Evolutionary conservation across 192 early-diverging fungal species (phyloP), one percentile per base, ranked within the genome.

Genomic region (Coemansia sp.): DNA sequence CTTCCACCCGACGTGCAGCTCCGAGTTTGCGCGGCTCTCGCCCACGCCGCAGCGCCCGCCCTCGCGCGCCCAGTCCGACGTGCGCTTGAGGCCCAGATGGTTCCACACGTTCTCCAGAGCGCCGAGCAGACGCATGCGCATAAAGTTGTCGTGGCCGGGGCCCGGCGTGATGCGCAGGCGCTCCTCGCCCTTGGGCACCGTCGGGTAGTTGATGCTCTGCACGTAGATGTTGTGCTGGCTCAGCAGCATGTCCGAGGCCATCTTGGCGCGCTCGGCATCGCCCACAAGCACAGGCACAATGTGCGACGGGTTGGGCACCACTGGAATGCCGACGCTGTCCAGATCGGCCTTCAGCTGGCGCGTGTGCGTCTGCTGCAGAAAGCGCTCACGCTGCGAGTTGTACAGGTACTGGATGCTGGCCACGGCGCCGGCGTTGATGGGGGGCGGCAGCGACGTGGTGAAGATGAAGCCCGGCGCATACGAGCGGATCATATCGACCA

Each of bases 381-480:
- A 80, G 56, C 96, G 91, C 76, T 99, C 96, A 45, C 77, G 76
- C 47, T 78, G 77, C 38, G 93, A 96, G 55, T 78, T 46, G 51
- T 89, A 91, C 46, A 99, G 83, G 71, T 99, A 90, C 58, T 89
- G 85, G 64, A 99, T 86, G 40, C 94, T 94, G 24, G 91, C 89
- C 14, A 93, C 78, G 14, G 94, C 90, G 55, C 94, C 96, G 34
- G 90, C 84, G 23, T 88, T 90, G 55, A 94, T 86, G 35, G 87
- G 80, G 22, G 96, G 96, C 40, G 96, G 96, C 22, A 99, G 81
- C 27, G 96, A 99, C 8, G 96, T 99, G 55, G 96, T 99, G 71
- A 99, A 99, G 68, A 99, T 99, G 72, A 97, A 97, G 34, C 94
- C 94, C 18, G 94, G 94, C n/a, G 93, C 94, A 67, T 95, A 97